Base-by-base conservation (phyloP, 1,284 basidiomycete species). In the Leccinum brunneo-olivaceum region DNA sequence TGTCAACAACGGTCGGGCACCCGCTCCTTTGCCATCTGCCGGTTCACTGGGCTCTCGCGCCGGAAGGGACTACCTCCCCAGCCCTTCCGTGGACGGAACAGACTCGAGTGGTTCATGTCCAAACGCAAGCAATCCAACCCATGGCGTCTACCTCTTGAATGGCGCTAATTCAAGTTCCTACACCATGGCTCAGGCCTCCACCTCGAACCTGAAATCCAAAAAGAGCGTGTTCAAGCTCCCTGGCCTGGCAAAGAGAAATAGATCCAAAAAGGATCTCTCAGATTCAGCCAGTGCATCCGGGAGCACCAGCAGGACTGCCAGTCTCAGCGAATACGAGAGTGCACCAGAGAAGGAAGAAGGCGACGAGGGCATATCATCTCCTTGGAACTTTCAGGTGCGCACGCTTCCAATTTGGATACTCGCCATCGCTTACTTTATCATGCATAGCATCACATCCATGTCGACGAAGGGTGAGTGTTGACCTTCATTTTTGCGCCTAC, bases 321-420 rank as follows among this genome's bases (percentile, higher is more conserved):
- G 55, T 35, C 34, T 42, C 15, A 44, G 45, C 8, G 56, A 51
- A 36, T 43, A 41, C 4, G 51, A 48, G 9, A 28, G 15, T 29
- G 5, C 21, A 2, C 18, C 42, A 20, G 41, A 57, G n/a, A 63
- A 66, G n/a, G 56, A 55, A 19, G 60, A 63, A 1, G 76, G 74
- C 12, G 82, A 85, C 51, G 75, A 77, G 15, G 73, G 70, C 23
- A 82, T 87, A 34, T 81, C 83, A 0, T 54, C 65, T 48, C 84
- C 84, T 14, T 86, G 77, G 76, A 85, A 84, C 59, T 81, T 87
- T 52, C 79, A 83, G 73, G 83, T 81, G 58, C 39, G 78, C 44
- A 12, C 8, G 4, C 45, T 43, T 43, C 24, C 7, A 20, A 38
- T 20, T 6, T 16, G 3, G 14, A 32, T 47, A 0, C 6, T 19